Conservation (phyloP, 106 monocot species). For the Gastrodia elata region DNA sequence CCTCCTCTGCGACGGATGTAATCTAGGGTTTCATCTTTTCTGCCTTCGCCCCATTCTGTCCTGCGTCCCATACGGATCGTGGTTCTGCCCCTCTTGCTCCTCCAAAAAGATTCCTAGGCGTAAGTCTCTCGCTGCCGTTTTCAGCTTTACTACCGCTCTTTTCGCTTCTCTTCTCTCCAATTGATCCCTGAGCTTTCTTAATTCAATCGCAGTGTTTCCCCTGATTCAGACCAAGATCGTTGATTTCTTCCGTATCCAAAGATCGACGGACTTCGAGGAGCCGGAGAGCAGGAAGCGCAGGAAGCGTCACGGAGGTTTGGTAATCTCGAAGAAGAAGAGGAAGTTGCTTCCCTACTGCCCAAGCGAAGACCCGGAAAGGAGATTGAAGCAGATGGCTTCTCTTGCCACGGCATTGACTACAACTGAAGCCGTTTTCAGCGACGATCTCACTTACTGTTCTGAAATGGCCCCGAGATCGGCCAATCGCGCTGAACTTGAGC, state of each 20-base stretch:
- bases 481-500: slow-evolving; percentile 52
- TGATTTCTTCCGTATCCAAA: slow-evolving; percentile 87
- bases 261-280: slow-evolving; percentile 19
- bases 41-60: slow-evolving; percentile 86
- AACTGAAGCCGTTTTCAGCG: slow-evolving; percentile 61
- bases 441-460: slow-evolving; percentile 58
- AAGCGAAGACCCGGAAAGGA: slow-evolving; percentile 39
- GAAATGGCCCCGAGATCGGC: slow-evolving; percentile 72
- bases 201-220: slow-evolving; percentile 60
- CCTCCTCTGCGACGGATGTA: slow-evolving; percentile 87
- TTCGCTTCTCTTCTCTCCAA: neutral
- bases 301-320: slow-evolving; percentile 21
- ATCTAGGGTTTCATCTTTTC: slow-evolving; percentile 77
- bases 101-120: slow-evolving; percentile 32
- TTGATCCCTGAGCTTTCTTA: neutral
- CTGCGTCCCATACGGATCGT: slow-evolving; percentile 56
- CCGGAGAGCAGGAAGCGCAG: slow-evolving; percentile 24
- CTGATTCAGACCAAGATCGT: slow-evolving; percentile 89
- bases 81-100: slow-evolving; percentile 84
- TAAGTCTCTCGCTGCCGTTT: slow-evolving; percentile 2
- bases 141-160: neutral
- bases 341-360: slow-evolving; percentile 72
- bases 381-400: slow-evolving; percentile 89
- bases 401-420: slow-evolving; percentile 77
- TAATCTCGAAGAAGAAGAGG: slow-evolving; percentile 65